phyloP scores from a whole-genome alignment of 1,284 basidiomycete genomes.

The Gomphus bonarii region DNA sequence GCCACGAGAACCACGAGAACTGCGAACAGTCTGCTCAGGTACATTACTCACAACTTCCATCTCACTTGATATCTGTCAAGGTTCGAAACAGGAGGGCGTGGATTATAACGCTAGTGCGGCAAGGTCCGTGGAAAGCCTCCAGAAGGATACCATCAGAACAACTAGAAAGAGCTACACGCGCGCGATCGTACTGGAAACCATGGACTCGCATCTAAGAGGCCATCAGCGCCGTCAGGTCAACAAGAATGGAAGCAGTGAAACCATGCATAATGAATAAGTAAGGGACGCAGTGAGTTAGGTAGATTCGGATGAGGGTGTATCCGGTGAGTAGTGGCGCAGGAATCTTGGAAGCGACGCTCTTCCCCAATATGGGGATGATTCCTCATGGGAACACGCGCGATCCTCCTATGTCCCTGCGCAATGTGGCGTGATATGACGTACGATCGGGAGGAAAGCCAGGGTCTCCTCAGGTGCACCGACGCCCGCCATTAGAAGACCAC shows the following conservation, averaged over 20 bases:
- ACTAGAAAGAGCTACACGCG: not conserved
- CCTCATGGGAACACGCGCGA: not conserved
- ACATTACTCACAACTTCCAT: not conserved
- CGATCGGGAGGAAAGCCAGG: not conserved
- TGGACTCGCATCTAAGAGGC: not conserved
- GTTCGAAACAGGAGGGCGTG: not conserved
- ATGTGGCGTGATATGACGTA: not conserved
- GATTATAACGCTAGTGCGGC: not conserved
- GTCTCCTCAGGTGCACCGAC: not conserved
- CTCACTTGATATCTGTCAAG: not conserved
- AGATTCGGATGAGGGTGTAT: not conserved
- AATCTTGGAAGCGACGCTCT: not conserved
- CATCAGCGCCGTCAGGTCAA: not conserved
- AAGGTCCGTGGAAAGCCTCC: not conserved
- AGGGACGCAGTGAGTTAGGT: not conserved
- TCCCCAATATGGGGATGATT: not conserved
- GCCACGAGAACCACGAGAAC: not conserved
- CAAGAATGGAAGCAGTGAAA: not conserved
- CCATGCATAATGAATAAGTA: not conserved
- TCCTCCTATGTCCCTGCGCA: not conserved
- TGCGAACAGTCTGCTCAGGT: not conserved
- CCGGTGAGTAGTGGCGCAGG: not conserved
- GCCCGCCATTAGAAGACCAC: not conserved
- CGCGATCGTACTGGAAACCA: not conserved
- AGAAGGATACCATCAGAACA: not conserved